Evolutionary conservation across 495 filamentous ascomycete species (phyloP).

Genomic region (Tuber indicum): DNA sequence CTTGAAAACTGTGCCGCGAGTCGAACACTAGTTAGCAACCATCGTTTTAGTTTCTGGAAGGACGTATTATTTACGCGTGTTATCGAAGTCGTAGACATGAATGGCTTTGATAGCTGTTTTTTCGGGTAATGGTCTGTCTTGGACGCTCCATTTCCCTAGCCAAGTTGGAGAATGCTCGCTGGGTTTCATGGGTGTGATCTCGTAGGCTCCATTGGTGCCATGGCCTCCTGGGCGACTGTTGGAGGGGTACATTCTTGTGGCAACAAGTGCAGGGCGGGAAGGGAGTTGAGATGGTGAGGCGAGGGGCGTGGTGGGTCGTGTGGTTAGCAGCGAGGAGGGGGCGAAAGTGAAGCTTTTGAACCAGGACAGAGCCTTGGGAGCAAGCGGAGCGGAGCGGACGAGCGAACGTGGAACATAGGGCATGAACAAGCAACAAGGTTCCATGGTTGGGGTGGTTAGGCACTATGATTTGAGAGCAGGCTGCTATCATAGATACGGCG

Average conservation of each 20-base stretch:
- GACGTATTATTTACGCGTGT: constrained; percentile 61
- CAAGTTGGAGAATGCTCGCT: constrained; percentile 16
- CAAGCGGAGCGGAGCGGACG: not conserved
- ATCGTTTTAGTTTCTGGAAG: not conserved
- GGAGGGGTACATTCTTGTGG: constrained; percentile 3
- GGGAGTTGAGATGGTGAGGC: not conserved
- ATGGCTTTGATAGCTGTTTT: constrained; percentile 57
- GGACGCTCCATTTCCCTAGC: constrained; percentile 25
- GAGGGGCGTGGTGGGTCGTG: not conserved
- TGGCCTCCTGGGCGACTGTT: constrained; percentile 9
- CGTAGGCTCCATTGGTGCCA: constrained; percentile 21
- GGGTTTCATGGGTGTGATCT: constrained; percentile 16
- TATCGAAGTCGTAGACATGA: constrained; percentile 98
- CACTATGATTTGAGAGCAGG: not conserved
- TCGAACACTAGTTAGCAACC: constrained; percentile 13
- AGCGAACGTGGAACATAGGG: not conserved
- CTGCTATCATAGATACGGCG: not conserved
- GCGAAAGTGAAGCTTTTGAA: not conserved
- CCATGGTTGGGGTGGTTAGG: not conserved
- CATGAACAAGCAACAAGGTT: not conserved
- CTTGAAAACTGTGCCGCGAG: constrained; percentile 61
- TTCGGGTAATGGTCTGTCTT: constrained; percentile 15
- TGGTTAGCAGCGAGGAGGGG: not conserved
- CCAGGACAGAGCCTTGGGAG: not conserved
- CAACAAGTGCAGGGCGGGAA: not conserved